phyloP scores from a whole-genome alignment of 2,329 filamentous ascomycete species.

The Furcasterigmium sp. region DNA sequence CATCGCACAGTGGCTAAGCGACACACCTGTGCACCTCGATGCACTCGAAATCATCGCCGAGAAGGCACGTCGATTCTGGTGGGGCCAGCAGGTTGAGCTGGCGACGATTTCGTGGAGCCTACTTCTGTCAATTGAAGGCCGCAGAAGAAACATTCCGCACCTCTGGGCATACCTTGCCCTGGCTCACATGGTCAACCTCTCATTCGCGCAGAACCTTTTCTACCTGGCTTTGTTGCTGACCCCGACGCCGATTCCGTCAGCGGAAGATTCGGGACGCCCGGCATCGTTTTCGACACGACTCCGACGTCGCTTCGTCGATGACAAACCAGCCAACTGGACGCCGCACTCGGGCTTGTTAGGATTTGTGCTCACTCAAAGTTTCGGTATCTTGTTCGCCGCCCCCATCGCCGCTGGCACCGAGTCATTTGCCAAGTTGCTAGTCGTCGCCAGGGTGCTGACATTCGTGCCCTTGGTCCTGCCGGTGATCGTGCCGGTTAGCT shows the following conservation, averaged over 20 bases:
- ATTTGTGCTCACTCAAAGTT: conserved; percentile 25
- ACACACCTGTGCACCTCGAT: conserved; percentile 46
- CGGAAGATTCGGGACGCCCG: conserved; percentile 18
- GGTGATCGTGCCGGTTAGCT: conserved; percentile 40
- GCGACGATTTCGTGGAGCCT: conserved; percentile 49
- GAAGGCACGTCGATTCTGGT: conserved; percentile 53
- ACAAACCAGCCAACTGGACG: conserved; percentile 38
- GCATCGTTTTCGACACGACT: conserved; percentile 21
- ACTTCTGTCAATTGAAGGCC: conserved; percentile 54
- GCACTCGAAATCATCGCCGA: conserved; percentile 50
- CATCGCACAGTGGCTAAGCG: conserved; percentile 46
- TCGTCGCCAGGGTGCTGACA: conserved; percentile 30
- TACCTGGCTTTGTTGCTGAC: conserved; percentile 53
- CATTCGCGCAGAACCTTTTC: conserved; percentile 60
- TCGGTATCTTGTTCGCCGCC: conserved; percentile 27
- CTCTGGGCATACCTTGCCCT: conserved; percentile 52
- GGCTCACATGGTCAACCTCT: conserved; percentile 54
- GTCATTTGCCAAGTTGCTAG: conserved; percentile 27
- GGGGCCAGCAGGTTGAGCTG: conserved; percentile 56
- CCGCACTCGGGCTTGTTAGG: conserved; percentile 31
- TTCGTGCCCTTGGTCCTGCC: conserved; percentile 41
- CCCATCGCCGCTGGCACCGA: conserved; percentile 34
- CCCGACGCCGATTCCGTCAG: conserved; percentile 37
- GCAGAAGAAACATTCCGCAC: conserved; percentile 48
- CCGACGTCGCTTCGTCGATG: conserved; percentile 24